Conservation (phyloP, 805 yeast genomes). For the Sporopachydermia lactativora region DNA sequence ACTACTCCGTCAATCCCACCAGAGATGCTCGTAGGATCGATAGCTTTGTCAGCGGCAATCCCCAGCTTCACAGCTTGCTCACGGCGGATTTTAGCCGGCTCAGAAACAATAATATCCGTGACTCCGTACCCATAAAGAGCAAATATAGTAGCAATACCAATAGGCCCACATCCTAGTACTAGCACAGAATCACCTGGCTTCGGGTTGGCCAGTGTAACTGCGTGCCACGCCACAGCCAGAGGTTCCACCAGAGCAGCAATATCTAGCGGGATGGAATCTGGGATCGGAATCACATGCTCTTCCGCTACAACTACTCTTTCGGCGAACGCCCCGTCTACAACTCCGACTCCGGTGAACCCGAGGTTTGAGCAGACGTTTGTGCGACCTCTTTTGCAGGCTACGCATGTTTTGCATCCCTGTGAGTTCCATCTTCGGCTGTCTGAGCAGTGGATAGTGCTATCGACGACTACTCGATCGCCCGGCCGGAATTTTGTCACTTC, state of each 20-base stretch:
- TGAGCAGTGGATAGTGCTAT: constrained; percentile 41
- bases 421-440: constrained; percentile 29
- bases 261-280: constrained; percentile 25
- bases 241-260: constrained; percentile 47
- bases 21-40: constrained; percentile 25
- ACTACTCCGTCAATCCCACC: constrained; percentile 18
- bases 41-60: constrained; percentile 28
- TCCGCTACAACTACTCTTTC: constrained; percentile 27
- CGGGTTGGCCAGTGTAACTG: constrained; percentile 31
- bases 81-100: constrained; percentile 48
- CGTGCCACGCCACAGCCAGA: constrained; percentile 46
- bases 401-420: constrained; percentile 22
- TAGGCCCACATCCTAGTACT: constrained; percentile 49
- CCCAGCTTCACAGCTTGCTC: constrained; percentile 38
- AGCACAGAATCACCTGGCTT: constrained; percentile 31
- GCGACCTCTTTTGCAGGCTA: constrained; percentile 30
- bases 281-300: background rate
- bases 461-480: constrained; percentile 45
- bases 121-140: constrained; percentile 36
- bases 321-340: constrained; percentile 35
- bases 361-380: constrained; percentile 36
- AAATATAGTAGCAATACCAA: constrained; percentile 44
- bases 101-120: constrained; percentile 40
- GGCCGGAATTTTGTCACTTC: constrained; percentile 26
- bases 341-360: constrained; percentile 39